Percentiles rank a stretch among this genome's conserved stretches.
Conservation (phyloP, 768 basidiomycete genomes). For the Auricularia sp. region DNA sequence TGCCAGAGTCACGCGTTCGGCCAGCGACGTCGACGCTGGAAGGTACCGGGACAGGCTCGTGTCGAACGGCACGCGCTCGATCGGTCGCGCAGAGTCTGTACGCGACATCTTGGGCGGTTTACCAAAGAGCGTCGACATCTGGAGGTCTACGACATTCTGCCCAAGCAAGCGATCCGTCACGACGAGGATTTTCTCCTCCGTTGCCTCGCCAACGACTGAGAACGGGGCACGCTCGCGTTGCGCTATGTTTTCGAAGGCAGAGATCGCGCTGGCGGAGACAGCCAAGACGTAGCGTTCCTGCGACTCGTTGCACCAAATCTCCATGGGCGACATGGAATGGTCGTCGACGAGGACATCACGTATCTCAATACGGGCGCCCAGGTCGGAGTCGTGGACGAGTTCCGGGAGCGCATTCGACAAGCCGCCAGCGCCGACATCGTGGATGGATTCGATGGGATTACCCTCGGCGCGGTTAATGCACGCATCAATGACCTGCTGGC, state of each 20-base stretch:
- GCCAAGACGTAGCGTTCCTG: constrained; percentile 98
- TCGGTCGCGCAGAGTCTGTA: constrained; percentile 42
- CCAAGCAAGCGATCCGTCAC: constrained; percentile 81
- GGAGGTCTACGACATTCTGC: constrained; percentile 72
- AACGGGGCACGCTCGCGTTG: constrained; percentile 88
- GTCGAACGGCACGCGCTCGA: constrained; percentile 51
- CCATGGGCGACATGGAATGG: constrained; percentile 94
- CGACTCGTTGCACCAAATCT: constrained; percentile 99
- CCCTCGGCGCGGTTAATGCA: constrained; percentile 52
- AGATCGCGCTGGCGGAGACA: constrained; percentile 48
- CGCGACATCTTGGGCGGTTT: constrained; percentile 90
- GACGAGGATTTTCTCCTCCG: constrained; percentile 67
- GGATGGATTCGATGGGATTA: constrained; percentile 89
- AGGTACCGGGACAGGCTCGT: constrained; percentile 57
- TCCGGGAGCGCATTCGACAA: constrained; percentile 95
- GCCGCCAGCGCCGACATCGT: constrained; percentile 97
- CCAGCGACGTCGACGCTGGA: constrained; percentile 29
- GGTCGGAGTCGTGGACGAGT: constrained; percentile 88
- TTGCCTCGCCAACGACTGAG: constrained; percentile 83
- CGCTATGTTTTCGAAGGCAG: constrained; percentile 64
- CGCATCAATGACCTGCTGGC: constrained; percentile 94
- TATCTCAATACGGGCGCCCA: constrained; percentile 90
- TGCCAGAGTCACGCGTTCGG: constrained; percentile 49
- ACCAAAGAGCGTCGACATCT: constrained; percentile 93
- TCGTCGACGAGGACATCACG: constrained; percentile 88